Conservation (phyloP, 129 eudicot species). For the Daucus carota region DNA sequence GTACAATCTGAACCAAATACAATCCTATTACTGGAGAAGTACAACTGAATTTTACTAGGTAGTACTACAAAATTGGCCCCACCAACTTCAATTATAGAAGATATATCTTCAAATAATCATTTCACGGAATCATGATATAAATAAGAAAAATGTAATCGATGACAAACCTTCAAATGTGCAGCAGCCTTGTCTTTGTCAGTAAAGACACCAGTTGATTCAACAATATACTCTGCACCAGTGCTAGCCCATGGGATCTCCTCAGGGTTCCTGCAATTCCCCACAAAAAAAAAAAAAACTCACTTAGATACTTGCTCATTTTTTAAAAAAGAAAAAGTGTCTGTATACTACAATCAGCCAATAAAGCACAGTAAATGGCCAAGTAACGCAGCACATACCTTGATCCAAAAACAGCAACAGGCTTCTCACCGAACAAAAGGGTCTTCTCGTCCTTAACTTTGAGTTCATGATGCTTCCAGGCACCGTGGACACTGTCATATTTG, state of each 20-base stretch:
- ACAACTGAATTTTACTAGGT: too few relatives aligned
- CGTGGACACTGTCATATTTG: conserved; percentile 58
- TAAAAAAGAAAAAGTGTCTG: too few relatives aligned
- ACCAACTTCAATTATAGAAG: not conserved
- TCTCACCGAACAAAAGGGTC: conserved; percentile 54
- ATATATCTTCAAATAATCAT: not conserved
- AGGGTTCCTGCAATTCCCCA: conserved; percentile 31
- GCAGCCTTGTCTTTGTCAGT: conserved; percentile 67
- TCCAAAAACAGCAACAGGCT: conserved; percentile 45
- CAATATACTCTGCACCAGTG: conserved; percentile 46
- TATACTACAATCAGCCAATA: too few relatives aligned
- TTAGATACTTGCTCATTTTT: not conserved
- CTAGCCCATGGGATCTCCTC: conserved; percentile 59
- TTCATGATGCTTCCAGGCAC: conserved; percentile 59
- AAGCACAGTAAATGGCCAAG: not conserved
- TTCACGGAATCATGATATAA: not conserved
- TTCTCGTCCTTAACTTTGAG: conserved; percentile 49
- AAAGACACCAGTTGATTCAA: conserved; percentile 53
- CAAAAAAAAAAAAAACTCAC: not conserved
- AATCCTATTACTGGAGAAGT: not conserved
- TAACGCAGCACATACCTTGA: conserved; percentile 18
- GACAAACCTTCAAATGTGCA: conserved; percentile 48
- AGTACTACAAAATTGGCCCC: not conserved
- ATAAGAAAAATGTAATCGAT: not conserved
- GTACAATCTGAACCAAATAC: not conserved